Evolutionary conservation across 371 early-diverging fungal genomes (phyloP).

Genomic region (Syncephalis fuscata): DNA sequence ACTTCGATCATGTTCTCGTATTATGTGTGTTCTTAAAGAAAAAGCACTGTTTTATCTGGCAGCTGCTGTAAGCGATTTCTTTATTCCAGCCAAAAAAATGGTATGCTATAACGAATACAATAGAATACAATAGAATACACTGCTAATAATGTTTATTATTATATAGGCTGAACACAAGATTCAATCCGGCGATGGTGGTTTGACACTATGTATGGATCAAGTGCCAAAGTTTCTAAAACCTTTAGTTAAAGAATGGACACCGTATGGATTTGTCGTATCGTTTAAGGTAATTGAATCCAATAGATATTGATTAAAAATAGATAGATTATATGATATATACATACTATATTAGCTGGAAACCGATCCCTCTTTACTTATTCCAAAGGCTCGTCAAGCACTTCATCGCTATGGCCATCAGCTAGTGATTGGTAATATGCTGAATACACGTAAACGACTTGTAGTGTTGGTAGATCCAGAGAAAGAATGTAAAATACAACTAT

Average conservation of each 20-base stretch:
- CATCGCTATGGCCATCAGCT: slow-evolving; percentile 88
- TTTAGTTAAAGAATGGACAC: slow-evolving; percentile 82
- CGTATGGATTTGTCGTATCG: slow-evolving; percentile 73
- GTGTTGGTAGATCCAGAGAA: slow-evolving; percentile 42
- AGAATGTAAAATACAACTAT: slow-evolving; percentile 39
- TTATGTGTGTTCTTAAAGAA: slow-evolving; percentile 41
- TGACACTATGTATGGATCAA: slow-evolving; percentile 77
- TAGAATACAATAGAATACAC: background rate
- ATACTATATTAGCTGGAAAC: slow-evolving; percentile 61
- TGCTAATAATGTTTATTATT: too few species aligned
- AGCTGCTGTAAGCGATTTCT: slow-evolving; percentile 96
- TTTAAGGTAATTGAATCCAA: slow-evolving; percentile 57
- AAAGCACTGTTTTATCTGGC: slow-evolving; percentile 89
- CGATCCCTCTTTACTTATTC: slow-evolving; percentile 56
- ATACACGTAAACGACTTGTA: slow-evolving; percentile 74
- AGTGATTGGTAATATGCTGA: slow-evolving; percentile 88
- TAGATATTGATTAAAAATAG: background rate
- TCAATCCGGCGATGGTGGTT: slow-evolving; percentile 71
- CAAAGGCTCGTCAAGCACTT: slow-evolving; percentile 69
- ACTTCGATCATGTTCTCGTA: slow-evolving; percentile 51
- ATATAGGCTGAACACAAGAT: slow-evolving; percentile 82
- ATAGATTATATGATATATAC: background rate
- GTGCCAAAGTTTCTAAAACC: slow-evolving; percentile 94
- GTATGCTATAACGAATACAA: slow-evolving; percentile 17
- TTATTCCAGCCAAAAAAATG: slow-evolving; percentile 81